phyloP scores from a whole-genome alignment of 2,329 filamentous ascomycete genomes.

The Exophiala bonariae region DNA sequence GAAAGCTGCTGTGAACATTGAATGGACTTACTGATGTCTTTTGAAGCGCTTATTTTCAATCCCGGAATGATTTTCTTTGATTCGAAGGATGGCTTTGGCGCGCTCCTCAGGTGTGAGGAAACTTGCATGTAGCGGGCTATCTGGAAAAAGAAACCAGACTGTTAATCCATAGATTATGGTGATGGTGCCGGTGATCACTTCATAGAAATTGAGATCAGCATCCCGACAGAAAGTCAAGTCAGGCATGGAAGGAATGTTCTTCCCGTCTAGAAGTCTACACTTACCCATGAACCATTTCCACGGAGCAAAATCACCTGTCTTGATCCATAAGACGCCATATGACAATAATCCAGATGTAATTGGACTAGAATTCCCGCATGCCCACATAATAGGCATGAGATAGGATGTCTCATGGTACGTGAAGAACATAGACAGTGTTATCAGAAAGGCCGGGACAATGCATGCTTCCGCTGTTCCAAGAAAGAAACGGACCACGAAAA shows the following conservation, averaged over 20 bases:
- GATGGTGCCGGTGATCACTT: conserved; percentile 16
- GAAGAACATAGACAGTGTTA: too few relatives aligned
- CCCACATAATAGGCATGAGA: too few relatives aligned
- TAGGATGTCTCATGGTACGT: too few relatives aligned
- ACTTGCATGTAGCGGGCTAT: conserved; percentile 11
- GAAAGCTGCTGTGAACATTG: too few relatives aligned
- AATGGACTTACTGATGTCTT: conserved; percentile 35
- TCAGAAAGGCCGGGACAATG: too few relatives aligned
- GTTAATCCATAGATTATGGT: conserved; percentile 10
- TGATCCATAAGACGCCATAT: conserved; percentile 14
- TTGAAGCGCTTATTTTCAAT: conserved; percentile 55
- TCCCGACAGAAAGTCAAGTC: too few relatives aligned
- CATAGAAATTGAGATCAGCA: too few relatives aligned
- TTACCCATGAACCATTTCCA: conserved; percentile 44
- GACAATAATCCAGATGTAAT: conserved; percentile 12
- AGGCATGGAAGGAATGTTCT: too few relatives aligned
- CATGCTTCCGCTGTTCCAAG: too few relatives aligned
- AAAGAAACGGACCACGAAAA: too few relatives aligned
- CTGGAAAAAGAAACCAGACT: conserved; percentile 15
- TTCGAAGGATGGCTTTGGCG: conserved; percentile 14
- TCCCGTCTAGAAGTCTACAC: too few relatives aligned
- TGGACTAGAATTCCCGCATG: conserved; percentile 46
- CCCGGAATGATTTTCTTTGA: conserved; percentile 39
- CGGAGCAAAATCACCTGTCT: conserved; percentile 15
- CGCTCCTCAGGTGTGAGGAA: conserved; percentile 21